Percentiles rank a stretch among this genome's conserved stretches.
Conservation (phyloP, 2,329 filamentous ascomycete genomes). For the Diplocarpon mali region DNA sequence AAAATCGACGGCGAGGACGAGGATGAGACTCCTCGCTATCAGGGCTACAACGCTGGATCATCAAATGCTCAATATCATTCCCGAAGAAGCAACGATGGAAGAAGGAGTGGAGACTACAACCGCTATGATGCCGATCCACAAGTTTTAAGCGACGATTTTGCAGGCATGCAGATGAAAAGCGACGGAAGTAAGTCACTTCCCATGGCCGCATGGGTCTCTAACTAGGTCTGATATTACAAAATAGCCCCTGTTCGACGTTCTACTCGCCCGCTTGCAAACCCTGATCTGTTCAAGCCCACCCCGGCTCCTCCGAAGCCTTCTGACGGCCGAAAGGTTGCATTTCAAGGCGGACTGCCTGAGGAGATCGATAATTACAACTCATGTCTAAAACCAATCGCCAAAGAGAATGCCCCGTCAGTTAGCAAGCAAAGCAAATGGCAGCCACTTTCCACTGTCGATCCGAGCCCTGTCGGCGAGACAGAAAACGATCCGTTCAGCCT, state of each 20-base stretch:
- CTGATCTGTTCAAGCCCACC: constrained; percentile 67
- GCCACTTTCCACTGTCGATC: constrained; percentile 75
- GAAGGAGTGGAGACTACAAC: constrained; percentile 76
- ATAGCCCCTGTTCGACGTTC: constrained; percentile 44
- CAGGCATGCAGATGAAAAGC: constrained; percentile 50
- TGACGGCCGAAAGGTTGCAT: constrained; percentile 40
- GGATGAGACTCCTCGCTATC: constrained; percentile 30
- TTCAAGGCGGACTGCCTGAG: constrained; percentile 48
- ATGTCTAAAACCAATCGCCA: constrained; percentile 44
- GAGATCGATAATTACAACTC: constrained; percentile 72
- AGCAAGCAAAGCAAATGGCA: constrained; percentile 91
- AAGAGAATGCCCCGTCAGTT: constrained; percentile 37
- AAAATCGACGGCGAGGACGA: constrained; percentile 84
- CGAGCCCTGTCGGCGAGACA: constrained; percentile 68
- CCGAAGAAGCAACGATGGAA: constrained; percentile 49
- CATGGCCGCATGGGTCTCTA: not conserved
- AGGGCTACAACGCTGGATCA: constrained; percentile 28
- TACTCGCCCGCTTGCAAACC: constrained; percentile 59
- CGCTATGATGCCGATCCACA: constrained; percentile 92
- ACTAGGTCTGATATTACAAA: not conserved
- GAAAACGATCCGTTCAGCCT: constrained; percentile 96
- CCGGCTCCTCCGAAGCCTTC: constrained; percentile 33
- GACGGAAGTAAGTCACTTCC: constrained; percentile 46
- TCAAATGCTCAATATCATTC: constrained; percentile 28
- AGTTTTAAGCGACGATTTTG: constrained; percentile 82